Conservation (phyloP, 208 protist species). For the Trypanosoma scelopori region DNA sequence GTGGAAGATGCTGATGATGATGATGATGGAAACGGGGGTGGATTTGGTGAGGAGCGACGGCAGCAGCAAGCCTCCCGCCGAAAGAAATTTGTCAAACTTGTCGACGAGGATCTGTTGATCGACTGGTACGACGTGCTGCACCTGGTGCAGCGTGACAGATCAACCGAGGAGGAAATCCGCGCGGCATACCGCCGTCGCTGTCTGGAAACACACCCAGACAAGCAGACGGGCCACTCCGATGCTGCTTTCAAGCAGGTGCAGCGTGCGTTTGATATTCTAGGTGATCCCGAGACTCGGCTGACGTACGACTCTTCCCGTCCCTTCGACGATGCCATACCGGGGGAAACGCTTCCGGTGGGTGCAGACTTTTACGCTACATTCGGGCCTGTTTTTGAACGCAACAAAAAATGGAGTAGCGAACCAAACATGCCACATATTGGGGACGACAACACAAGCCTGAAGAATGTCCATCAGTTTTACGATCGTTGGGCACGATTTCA, state of each 20-base stretch:
- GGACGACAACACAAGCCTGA: slow-evolving; percentile 48
- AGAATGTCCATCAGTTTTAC: slow-evolving; percentile 93
- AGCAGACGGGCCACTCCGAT: slow-evolving; percentile 85
- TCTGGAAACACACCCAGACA: slow-evolving; percentile 96
- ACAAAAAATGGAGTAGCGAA: slow-evolving; percentile 86
- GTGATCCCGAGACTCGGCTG: slow-evolving; percentile 81
- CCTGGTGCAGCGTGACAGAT: slow-evolving; percentile 52
- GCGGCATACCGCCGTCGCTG: slow-evolving; percentile 91
- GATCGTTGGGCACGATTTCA: slow-evolving; percentile 94
- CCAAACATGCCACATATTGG: slow-evolving; percentile 77
- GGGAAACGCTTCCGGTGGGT: slow-evolving; percentile 42
- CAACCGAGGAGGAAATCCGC: slow-evolving; percentile 73
- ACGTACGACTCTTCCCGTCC: slow-evolving; percentile 94
- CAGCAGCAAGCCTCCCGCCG: slow-evolving; percentile 49
- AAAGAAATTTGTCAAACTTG: slow-evolving; percentile 78
- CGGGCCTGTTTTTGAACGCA: slow-evolving; percentile 91
- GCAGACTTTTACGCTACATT: slow-evolving; percentile 91
- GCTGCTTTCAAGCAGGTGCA: slow-evolving; percentile 93
- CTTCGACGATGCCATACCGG: slow-evolving; percentile 94
- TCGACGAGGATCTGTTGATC: slow-evolving; percentile 69
- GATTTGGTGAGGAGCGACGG: slow-evolving; percentile 18
- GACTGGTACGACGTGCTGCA: slow-evolving; percentile 90
- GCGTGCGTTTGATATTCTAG: slow-evolving; percentile 94
- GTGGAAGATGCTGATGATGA: slow-evolving; percentile 28
- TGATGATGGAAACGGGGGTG: slow-evolving; percentile 25